Base-by-base conservation (phyloP, 1,284 basidiomycete species). In the Rhizoctonia solani region DNA sequence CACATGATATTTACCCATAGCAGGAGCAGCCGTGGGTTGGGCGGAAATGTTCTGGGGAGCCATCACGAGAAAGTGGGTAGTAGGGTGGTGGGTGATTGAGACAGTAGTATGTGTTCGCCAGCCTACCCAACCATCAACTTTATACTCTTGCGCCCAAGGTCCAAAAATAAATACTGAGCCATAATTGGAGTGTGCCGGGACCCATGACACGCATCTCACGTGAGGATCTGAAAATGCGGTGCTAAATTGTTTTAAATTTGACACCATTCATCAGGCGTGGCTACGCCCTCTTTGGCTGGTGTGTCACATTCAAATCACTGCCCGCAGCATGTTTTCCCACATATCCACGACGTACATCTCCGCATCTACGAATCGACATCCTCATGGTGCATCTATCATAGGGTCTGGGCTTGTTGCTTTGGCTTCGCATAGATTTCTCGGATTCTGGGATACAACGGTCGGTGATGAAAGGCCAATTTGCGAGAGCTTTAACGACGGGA, bases 321-420 rank as follows among this genome's bases (percentile, higher is more conserved):
- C 44, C 16, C 30, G 46, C 47, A 58, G 37, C 32, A 58, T 58
- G 56, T 52, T 59, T 54, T 68, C 66, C 32, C 55, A 54, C 29
- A 42, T 37, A 32, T 59, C 56, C n/a, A 65, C 70, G 5, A 77
- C 83, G n/a, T 95, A 95, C 76, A 87, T 92, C 55, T 82, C 92
- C 1, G 85, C 90, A 0, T 85, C 92, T 4, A 83, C 85, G 14
- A 97, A 96, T 74, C 83, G 93, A 34, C 85, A 88, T 74, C 81
- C 84, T 46, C 83, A 88, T 71, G 84, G 86, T 1, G 87, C 87
- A 9, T 82, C 85, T 73, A 76, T 83, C 16, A 61, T 84, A 0
- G 73, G 77, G 1, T 75, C 79, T 23, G 87, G 87, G 1, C 76
- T 89, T 1, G 78, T 93, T 41, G 90, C 87, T 0, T 94, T 90